Evolutionary conservation across 768 basidiomycete genomes (phyloP).

Genomic region (Amanita jacksonii): DNA sequence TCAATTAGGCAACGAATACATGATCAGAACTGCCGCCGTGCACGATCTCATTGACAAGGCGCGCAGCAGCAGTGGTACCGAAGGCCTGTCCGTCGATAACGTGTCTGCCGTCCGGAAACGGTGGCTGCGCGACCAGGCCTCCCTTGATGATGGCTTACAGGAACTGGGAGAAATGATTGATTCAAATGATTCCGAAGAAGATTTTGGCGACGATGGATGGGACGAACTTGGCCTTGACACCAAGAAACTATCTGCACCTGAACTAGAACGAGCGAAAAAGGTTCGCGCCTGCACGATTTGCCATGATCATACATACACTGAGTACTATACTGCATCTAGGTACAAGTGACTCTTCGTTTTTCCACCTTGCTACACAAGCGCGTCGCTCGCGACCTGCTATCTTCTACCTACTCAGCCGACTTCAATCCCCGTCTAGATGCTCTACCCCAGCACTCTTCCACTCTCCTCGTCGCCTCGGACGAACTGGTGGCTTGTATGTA

Average conservation of each 20-base stretch:
- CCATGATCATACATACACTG: not conserved
- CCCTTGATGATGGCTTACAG: slow-evolving; percentile 49
- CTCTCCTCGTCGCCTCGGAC: slow-evolving; percentile 47
- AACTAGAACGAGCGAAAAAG: slow-evolving; percentile 51
- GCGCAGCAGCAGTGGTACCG: slow-evolving; percentile 26
- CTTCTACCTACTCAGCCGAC: slow-evolving; percentile 14
- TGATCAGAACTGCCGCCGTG: slow-evolving; percentile 47
- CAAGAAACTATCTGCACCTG: slow-evolving; percentile 35
- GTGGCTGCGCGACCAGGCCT: slow-evolving; percentile 42
- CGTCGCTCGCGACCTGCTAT: slow-evolving; percentile 41
- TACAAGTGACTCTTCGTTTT: slow-evolving; percentile 50
- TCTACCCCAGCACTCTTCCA: slow-evolving; percentile 39
- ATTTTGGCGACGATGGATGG: slow-evolving; percentile 47
- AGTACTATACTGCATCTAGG: slow-evolving; percentile 27
- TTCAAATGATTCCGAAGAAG: slow-evolving; percentile 19
- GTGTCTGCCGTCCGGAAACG: slow-evolving; percentile 42
- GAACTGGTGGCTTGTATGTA: slow-evolving; percentile 63
- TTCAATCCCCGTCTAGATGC: slow-evolving; percentile 33
- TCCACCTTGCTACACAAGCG: slow-evolving; percentile 55
- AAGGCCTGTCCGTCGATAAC: slow-evolving; percentile 49
- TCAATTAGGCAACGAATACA: slow-evolving; percentile 34
- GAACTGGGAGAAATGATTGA: slow-evolving; percentile 51
- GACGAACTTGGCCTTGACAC: slow-evolving; percentile 47
- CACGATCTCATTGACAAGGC: slow-evolving; percentile 52
- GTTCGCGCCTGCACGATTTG: slow-evolving; percentile 21